Percentiles rank a stretch among this genome's conserved stretches.
phyloP scores from a whole-genome alignment of 108 stramenopile species.

The Cyclotella choctawhatcheeana region DNA sequence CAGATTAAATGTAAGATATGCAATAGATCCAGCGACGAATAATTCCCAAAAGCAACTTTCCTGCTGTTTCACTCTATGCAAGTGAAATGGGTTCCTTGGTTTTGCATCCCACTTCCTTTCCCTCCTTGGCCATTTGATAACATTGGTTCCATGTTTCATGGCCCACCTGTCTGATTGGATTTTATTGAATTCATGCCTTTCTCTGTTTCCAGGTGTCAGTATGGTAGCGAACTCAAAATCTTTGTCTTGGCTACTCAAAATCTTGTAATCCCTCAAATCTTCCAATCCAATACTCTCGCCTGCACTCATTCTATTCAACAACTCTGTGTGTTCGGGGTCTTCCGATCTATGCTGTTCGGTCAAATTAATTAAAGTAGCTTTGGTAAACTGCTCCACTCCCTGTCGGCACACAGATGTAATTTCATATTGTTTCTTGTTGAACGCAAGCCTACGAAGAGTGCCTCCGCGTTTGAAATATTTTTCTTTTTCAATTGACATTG shows the following conservation, averaged over 20 bases:
- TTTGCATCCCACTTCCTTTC: background rate
- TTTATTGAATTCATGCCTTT: background rate
- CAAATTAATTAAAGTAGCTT: background rate
- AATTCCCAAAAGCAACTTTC: too few relatives aligned
- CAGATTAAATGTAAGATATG: too few relatives aligned
- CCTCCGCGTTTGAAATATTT: background rate
- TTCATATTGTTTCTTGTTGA: background rate
- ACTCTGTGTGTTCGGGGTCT: background rate
- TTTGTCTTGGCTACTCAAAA: background rate
- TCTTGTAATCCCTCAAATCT: background rate
- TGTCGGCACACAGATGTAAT: background rate
- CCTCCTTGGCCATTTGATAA: background rate
- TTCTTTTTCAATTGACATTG: constrained; percentile 6
- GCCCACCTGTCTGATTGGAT: constrained; percentile 1
- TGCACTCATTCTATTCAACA: constrained; percentile 6
- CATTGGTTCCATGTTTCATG: background rate
- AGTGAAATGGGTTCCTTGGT: background rate
- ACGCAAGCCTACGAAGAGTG: too few relatives aligned
- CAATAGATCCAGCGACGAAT: too few relatives aligned
- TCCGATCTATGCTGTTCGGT: constrained; percentile 2
- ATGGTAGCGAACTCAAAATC: background rate
- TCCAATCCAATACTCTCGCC: constrained; percentile 1
- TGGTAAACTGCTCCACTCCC: background rate
- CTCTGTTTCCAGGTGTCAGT: background rate
- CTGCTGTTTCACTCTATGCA: background rate